Evolutionary conservation across 768 basidiomycete species (phyloP), one percentile per base, ranked within the genome.

Genomic region (Hygrocybe coccinea): DNA sequence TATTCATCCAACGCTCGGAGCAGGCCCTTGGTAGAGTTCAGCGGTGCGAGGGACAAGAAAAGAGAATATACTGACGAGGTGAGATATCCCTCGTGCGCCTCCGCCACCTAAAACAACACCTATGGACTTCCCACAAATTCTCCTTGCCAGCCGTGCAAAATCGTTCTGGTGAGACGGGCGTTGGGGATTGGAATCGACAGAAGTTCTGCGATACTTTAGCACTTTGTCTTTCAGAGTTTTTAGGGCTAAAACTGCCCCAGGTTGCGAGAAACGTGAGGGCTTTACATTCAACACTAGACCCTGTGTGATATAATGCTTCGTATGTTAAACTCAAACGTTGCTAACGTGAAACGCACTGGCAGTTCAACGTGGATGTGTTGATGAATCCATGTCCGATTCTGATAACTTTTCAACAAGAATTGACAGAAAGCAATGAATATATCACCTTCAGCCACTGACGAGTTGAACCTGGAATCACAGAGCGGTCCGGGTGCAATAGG

Each of bases 321-420:
- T 17, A 9, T 22, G 25, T 14, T 62, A 21, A 55, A 24, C 33
- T 17, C 15, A 43, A 56, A 15, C 10, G 14, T 56, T 34, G 19
- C 41, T n/a, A 53, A 22, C 6, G 38, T 43, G n/a, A 39, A 38
- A 72, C 80, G 41, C 62, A 90, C 91, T 1, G 87, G 83, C 10
- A 97, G 76, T 69, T 98, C 95, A 52, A 98, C 86, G 67, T 99
- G 97, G 51, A 95, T 86, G 68, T 98, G 95, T 60, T 91, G 91
- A 67, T 97, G 92, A 1, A 95, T 80, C 95, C 95, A 98, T 17
- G 94, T 89, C 45, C 97, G 91, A 64, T 82, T 89, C 92, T 97
- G 64, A n/a, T 12, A 11, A 24, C 57, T 43, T 48, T 39, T 24
- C 10, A 47, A 12, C 6, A 50, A 34, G 25, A 50, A 41, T 14